Evolutionary conservation across 2,329 filamentous ascomycete genomes (phyloP).

Genomic region (Fusarium tanahbumbuense): DNA sequence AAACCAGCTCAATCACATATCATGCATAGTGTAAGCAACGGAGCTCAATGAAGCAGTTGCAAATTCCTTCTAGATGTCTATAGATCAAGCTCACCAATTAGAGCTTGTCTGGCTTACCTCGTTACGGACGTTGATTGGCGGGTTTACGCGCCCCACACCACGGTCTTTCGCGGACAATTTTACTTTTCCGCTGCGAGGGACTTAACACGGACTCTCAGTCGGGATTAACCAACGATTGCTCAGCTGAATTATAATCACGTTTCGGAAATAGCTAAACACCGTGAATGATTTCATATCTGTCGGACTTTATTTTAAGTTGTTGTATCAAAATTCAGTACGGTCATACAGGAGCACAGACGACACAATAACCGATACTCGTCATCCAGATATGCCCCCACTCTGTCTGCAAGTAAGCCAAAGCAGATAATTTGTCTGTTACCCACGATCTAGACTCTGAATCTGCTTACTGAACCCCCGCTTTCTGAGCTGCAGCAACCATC

Average conservation of each 20-base stretch:
- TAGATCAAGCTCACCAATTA: conserved; percentile 11
- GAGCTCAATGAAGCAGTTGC: not conserved
- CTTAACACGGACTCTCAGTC: not conserved
- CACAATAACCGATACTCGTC: no score
- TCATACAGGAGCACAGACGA: no score
- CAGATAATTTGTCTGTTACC: no score
- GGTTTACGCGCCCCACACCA: not conserved
- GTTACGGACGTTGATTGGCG: conserved; percentile 16
- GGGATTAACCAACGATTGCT: conserved; percentile 6
- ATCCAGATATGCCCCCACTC: no score
- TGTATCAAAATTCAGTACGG: no score
- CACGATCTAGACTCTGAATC: no score
- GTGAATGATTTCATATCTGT: not conserved
- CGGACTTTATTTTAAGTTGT: not conserved
- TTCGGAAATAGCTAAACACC: not conserved
- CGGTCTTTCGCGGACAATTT: conserved; percentile 10
- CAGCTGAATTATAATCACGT: not conserved
- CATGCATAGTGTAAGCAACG: not conserved
- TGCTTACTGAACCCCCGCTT: not conserved
- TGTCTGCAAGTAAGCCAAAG: no score
- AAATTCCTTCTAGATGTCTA: not conserved
- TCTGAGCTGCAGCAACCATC: not conserved
- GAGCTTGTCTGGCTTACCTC: conserved; percentile 7
- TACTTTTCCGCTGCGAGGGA: conserved; percentile 14
- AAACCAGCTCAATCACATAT: not conserved